Conservation (phyloP, 2,329 filamentous ascomycete species). For the Talaromyces sp. region DNA sequence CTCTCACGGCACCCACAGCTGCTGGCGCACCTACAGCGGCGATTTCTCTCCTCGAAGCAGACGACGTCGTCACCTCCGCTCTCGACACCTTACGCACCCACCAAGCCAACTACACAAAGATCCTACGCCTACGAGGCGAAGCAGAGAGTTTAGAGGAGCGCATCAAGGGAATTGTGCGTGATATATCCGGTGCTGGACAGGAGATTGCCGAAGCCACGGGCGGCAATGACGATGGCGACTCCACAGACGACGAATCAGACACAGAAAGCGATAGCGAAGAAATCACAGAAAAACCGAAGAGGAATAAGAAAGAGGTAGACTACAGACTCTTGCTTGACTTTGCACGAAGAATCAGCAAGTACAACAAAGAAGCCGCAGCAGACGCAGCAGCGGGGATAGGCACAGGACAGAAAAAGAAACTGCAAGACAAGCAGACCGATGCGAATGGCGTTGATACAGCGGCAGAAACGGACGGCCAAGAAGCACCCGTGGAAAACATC, state of each 20-base stretch:
- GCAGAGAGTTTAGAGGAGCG: slow-evolving; percentile 34
- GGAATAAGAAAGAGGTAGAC: slow-evolving; percentile 33
- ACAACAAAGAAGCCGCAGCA: slow-evolving; percentile 39
- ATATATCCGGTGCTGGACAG: slow-evolving; percentile 34
- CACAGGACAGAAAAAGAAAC: slow-evolving; percentile 15
- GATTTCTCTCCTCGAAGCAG: slow-evolving; percentile 34
- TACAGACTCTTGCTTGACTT: slow-evolving; percentile 41
- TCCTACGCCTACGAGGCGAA: slow-evolving; percentile 36
- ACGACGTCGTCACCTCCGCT: slow-evolving; percentile 36
- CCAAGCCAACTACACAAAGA: slow-evolving; percentile 40
- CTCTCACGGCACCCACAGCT: slow-evolving; percentile 39
- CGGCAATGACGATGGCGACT: slow-evolving; percentile 20
- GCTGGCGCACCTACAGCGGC: slow-evolving; percentile 37
- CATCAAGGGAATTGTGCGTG: slow-evolving; percentile 37
- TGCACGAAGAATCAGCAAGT: slow-evolving; percentile 43
- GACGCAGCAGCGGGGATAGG: slow-evolving; percentile 30
- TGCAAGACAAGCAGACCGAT: slow-evolving; percentile 19
- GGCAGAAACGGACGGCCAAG: slow-evolving; percentile 7
- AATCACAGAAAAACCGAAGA: slow-evolving; percentile 19
- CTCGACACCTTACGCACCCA: slow-evolving; percentile 38
- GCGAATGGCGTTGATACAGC: slow-evolving; percentile 18
- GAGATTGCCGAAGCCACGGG: slow-evolving; percentile 31
- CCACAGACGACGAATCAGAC: slow-evolving; percentile 28
- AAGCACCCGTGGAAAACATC: slow-evolving; percentile 30
- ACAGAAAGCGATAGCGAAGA: slow-evolving; percentile 19